Conservation (phyloP, 768 basidiomycete species). For the Sporobolomyces phaffii region DNA sequence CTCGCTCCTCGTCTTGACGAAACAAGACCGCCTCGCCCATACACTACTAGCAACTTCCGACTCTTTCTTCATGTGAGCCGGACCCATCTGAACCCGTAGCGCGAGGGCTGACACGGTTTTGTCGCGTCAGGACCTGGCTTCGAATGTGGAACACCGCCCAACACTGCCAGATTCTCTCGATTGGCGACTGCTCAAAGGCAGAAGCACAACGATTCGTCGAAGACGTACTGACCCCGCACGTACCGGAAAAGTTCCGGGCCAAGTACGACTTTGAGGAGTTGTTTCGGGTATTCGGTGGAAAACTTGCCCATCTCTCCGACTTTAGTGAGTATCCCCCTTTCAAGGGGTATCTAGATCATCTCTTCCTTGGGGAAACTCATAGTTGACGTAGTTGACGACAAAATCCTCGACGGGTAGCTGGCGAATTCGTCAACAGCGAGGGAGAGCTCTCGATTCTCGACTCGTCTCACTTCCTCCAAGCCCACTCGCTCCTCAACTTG, state of each 20-base stretch:
- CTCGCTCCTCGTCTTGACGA: conserved; percentile 77
- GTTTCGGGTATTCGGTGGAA: conserved; percentile 75
- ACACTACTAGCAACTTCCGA: conserved; percentile 49
- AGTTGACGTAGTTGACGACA: neutral
- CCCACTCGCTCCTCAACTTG: conserved; percentile 72
- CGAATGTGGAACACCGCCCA: conserved; percentile 30
- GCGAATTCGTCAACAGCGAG: conserved; percentile 53
- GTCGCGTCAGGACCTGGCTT: neutral
- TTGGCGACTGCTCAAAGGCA: conserved; percentile 69
- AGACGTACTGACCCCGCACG: conserved; percentile 60
- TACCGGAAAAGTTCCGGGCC: conserved; percentile 59
- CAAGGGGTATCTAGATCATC: too few relatives aligned
- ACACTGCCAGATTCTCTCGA: conserved; percentile 59
- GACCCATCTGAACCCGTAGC: conserved; percentile 45
- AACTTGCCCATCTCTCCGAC: conserved; percentile 75
- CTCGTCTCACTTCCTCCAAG: conserved; percentile 77
- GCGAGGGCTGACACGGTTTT: too few relatives aligned
- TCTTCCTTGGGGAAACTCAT: conserved; percentile 48
- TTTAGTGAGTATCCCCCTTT: too few relatives aligned
- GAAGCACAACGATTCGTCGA: conserved; percentile 65
- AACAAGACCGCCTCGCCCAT: conserved; percentile 77
- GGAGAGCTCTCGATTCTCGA: conserved; percentile 63
- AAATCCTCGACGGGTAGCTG: conserved; percentile 49
- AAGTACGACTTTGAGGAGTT: conserved; percentile 64
- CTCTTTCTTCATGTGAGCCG: conserved; percentile 49